These are phyloP conservation scores for Coemansia sp. DNA, from an alignment of 192 early-diverging fungal genomes.

Conservation along the genomic window DNA sequence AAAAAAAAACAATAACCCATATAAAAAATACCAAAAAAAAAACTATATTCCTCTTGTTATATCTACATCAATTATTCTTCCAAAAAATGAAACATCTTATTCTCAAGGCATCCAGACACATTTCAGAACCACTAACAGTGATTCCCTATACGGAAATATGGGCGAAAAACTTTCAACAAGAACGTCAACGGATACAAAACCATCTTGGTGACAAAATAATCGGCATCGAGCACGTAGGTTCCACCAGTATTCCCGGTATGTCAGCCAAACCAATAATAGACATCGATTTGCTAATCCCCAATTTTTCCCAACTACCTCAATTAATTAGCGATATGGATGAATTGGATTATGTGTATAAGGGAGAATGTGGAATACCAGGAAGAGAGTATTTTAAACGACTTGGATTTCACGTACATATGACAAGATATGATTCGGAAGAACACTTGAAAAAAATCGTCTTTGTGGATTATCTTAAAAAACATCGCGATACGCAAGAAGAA, in stretches of 20 bases:
- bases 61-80: not conserved
- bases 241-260: conserved; percentile 35
- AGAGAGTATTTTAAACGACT: conserved; percentile 22
- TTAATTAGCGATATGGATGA: conserved; percentile 3
- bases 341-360: conserved; percentile 14
- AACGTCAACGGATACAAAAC: not conserved
- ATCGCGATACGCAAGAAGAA: conserved; percentile 7
- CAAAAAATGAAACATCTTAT: not conserved
- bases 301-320: conserved; percentile 6
- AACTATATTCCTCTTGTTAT: not conserved
- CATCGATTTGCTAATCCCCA: conserved; percentile 13
- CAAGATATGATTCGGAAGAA: conserved; percentile 6
- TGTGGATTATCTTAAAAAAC: conserved; percentile 6
- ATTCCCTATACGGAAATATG: conserved; percentile 14
- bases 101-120: not conserved
- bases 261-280: conserved; percentile 35
- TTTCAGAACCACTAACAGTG: conserved; percentile 11
- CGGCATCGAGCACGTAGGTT: conserved; percentile 21
- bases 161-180: conserved; percentile 1
- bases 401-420: conserved; percentile 16
- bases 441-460: conserved; percentile 17
- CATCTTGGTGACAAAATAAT: not conserved
- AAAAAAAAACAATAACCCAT: too few species aligned
- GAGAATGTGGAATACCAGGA: conserved; percentile 3
- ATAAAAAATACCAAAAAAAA: too few species aligned